Percentiles rank a stretch among this genome's conserved stretches.
Conservation (phyloP, 139 green algal genomes). For the Coccomyxa sp. region DNA sequence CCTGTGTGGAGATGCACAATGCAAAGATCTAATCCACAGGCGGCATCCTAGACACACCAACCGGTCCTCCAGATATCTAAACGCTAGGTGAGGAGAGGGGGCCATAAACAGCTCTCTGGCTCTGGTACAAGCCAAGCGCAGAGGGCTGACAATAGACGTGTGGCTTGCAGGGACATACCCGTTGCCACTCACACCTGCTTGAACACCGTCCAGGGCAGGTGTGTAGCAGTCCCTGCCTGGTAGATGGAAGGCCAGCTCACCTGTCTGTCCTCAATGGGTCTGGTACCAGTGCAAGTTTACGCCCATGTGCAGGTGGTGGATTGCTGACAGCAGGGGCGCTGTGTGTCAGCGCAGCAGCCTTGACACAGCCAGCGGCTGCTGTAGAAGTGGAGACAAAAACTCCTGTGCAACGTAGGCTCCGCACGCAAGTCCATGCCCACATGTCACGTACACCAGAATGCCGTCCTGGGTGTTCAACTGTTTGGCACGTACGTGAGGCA, state of each 20-base stretch:
- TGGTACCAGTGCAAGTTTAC: neutral
- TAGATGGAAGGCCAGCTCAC: neutral
- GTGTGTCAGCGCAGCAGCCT: constrained; percentile 48
- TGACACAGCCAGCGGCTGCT: constrained; percentile 61
- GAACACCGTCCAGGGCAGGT: constrained; percentile 17
- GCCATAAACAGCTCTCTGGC: too few relatives aligned
- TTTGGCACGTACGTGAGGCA: neutral
- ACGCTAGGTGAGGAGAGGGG: too few relatives aligned
- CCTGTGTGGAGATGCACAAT: too few relatives aligned
- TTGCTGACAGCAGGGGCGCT: constrained; percentile 58
- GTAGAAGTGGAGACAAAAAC: constrained; percentile 41
- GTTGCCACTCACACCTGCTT: constrained; percentile 32
- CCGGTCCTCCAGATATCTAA: too few relatives aligned
- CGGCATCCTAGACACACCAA: too few relatives aligned
- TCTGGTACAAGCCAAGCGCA: too few relatives aligned
- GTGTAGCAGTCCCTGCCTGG: neutral
- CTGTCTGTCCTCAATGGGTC: neutral
- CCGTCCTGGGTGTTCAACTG: neutral
- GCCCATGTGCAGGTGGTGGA: constrained; percentile 19
- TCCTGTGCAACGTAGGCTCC: constrained; percentile 53
- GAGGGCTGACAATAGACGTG: too few relatives aligned
- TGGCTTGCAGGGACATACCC: constrained; percentile 70
- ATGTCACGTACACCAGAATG: neutral
- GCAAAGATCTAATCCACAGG: too few relatives aligned
- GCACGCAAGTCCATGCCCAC: neutral